phyloP scores from a whole-genome alignment of 208 protist genomes.

The Zelonia costaricensis region DNA sequence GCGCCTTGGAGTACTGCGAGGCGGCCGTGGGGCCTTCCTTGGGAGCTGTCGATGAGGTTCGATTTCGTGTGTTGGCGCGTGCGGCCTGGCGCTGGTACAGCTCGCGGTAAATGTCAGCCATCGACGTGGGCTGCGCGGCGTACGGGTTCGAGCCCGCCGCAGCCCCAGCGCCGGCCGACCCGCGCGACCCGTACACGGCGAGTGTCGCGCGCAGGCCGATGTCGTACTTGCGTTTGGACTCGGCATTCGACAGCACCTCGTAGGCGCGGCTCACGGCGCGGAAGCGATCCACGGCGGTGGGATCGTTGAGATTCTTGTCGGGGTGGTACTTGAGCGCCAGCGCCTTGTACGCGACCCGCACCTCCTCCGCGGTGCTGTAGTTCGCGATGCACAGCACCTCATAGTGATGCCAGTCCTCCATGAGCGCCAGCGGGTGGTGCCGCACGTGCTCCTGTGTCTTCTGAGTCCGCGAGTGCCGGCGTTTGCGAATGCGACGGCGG shows the following conservation, averaged over 20 bases:
- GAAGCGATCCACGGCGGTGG: slow-evolving; percentile 83
- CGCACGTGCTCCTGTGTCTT: too few relatives aligned
- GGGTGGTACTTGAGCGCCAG: slow-evolving; percentile 96
- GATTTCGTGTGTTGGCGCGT: slow-evolving; percentile 5
- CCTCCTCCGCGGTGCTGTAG: slow-evolving; percentile 83
- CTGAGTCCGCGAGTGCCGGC: too few relatives aligned
- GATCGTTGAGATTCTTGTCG: slow-evolving; percentile 93
- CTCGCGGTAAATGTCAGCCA: slow-evolving; percentile 40
- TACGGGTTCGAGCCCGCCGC: slow-evolving; percentile 28
- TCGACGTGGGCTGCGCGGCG: slow-evolving; percentile 17
- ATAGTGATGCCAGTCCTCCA: slow-evolving; percentile 63
- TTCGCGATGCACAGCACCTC: slow-evolving; percentile 80
- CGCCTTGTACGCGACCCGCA: slow-evolving; percentile 93
- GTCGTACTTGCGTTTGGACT: slow-evolving; percentile 97
- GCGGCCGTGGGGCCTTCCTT: neutral
- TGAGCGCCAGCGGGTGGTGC: neutral
- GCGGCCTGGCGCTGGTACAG: slow-evolving; percentile 28
- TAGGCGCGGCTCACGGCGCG: slow-evolving; percentile 94
- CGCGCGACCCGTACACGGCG: slow-evolving; percentile 1
- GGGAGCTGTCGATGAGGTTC: slow-evolving; percentile 11
- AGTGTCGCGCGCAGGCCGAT: slow-evolving; percentile 67
- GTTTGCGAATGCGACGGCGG: too few relatives aligned
- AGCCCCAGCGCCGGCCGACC: neutral
- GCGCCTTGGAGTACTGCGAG: slow-evolving; percentile 64
- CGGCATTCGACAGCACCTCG: slow-evolving; percentile 94